Evolutionary conservation across 805 yeast genomes (phyloP).

Genomic region (Sugiyamaella qingdaonensis): DNA sequence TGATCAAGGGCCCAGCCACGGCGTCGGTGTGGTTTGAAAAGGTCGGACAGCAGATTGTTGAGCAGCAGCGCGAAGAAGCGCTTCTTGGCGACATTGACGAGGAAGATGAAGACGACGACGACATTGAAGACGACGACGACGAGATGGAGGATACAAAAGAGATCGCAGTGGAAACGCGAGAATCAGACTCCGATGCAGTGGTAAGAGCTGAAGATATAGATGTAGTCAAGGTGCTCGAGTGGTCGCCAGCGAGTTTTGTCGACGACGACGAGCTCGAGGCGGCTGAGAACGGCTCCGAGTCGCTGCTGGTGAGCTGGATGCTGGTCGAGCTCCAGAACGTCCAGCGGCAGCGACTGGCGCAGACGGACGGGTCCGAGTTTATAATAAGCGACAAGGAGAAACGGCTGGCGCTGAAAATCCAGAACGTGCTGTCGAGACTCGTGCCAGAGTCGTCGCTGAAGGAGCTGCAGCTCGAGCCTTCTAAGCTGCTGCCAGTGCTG

Average conservation of each 20-base stretch:
- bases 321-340: conserved; percentile 47
- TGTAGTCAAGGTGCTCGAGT: conserved; percentile 38
- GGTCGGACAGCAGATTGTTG: conserved; percentile 10
- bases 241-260: conserved; percentile 48
- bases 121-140: conserved; percentile 6
- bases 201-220: conserved; percentile 17
- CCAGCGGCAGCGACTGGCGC: conserved; percentile 44
- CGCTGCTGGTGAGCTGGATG: conserved; percentile 41
- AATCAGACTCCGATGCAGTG: conserved; percentile 1
- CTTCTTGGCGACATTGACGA: conserved; percentile 19
- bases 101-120: conserved; percentile 21
- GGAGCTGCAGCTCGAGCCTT: conserved; percentile 22
- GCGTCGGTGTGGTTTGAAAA: conserved; percentile 34
- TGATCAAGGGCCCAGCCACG: conserved; percentile 40
- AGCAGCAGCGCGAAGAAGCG: conserved; percentile 14
- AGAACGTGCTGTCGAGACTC: conserved; percentile 42
- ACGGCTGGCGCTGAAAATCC: conserved; percentile 32
- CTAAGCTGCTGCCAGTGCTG: conserved; percentile 57
- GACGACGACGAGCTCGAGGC: conserved; percentile 52
- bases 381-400: conserved; percentile 31
- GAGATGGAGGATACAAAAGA: neutral
- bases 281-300: conserved; percentile 40
- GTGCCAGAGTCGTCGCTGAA: conserved; percentile 31
- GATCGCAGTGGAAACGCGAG: neutral
- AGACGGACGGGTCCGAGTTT: conserved; percentile 24